phyloP scores from a whole-genome alignment of 106 monocot genomes.

The Dactylorhiza incarnata region DNA sequence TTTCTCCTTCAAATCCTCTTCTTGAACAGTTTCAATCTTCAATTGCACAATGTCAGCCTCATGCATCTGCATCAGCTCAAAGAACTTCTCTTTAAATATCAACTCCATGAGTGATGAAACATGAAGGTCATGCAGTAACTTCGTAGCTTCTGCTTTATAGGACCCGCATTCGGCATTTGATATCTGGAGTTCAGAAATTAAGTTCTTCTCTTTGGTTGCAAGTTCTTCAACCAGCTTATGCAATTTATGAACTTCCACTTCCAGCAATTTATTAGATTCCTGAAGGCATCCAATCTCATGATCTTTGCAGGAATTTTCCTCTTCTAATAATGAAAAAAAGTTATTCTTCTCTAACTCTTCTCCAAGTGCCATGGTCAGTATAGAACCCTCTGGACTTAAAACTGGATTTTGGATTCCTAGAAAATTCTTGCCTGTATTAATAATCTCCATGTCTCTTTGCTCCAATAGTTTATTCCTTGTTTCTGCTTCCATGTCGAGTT shows the following conservation, averaged over 20 bases:
- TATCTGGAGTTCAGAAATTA: slow-evolving; percentile 14
- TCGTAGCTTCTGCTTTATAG: slow-evolving; percentile 34
- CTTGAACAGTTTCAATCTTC: slow-evolving; percentile 30
- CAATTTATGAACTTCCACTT: slow-evolving; percentile 13
- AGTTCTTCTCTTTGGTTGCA: slow-evolving; percentile 14
- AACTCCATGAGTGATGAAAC: slow-evolving; percentile 32
- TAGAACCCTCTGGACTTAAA: slow-evolving; percentile 12
- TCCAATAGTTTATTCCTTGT: slow-evolving; percentile 6
- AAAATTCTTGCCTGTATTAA: slow-evolving; percentile 7
- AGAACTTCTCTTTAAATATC: slow-evolving; percentile 48
- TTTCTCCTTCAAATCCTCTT: slow-evolving; percentile 29
- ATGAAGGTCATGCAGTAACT: slow-evolving; percentile 30
- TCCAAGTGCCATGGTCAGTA: slow-evolving; percentile 15
- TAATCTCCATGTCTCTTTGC: slow-evolving; percentile 10
- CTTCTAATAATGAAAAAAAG: slow-evolving; percentile 13
- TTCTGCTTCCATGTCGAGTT: slow-evolving; percentile 8
- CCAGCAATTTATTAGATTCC: slow-evolving; percentile 17
- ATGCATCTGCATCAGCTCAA: slow-evolving; percentile 36
- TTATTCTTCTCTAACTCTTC: slow-evolving; percentile 20
- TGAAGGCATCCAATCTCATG: slow-evolving; percentile 12
- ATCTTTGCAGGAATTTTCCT: slow-evolving; percentile 18
- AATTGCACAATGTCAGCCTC: slow-evolving; percentile 39
- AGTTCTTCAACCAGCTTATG: slow-evolving; percentile 22
- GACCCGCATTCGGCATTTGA: slow-evolving; percentile 10
- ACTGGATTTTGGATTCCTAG: slow-evolving; percentile 14